Conservation (phyloP, 2,329 filamentous ascomycete species). For the Fusarium sp. region DNA sequence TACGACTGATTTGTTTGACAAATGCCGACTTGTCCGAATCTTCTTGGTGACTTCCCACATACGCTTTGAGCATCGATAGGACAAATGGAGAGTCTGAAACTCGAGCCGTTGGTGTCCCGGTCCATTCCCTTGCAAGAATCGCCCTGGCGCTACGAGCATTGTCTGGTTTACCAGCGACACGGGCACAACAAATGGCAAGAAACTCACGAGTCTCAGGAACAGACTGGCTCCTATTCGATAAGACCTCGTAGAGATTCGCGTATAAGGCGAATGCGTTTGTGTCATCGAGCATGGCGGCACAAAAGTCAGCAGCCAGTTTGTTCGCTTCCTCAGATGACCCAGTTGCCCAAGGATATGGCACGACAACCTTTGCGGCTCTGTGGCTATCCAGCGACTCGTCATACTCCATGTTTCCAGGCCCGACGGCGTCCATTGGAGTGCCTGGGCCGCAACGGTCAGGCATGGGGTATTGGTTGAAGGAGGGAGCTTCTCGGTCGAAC, state of each 20-base stretch:
- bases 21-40: neutral
- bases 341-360: conserved; percentile 28
- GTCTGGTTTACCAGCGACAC: conserved; percentile 29
- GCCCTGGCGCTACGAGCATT: conserved; percentile 24
- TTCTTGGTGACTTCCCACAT: conserved; percentile 24
- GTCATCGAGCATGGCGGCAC: conserved; percentile 39
- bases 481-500: neutral
- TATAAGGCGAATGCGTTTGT: conserved; percentile 37
- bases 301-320: conserved; percentile 42
- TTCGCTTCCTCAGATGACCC: conserved; percentile 21
- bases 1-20: conserved; percentile 4
- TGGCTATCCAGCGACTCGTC: neutral
- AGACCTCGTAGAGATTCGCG: conserved; percentile 10
- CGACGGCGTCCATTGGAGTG: neutral
- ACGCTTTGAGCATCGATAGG: conserved; percentile 30
- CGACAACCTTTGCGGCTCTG: neutral
- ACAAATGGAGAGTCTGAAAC: conserved; percentile 18
- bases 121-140: conserved; percentile 15
- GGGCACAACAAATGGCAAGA: conserved; percentile 32
- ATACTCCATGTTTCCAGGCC: conserved; percentile 12
- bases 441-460: neutral
- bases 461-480: neutral
- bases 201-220: conserved; percentile 5
- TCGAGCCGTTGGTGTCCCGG: neutral
- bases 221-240: neutral